Conservation (phyloP, 2,329 filamentous ascomycete species). For the Neonectria punicea region DNA sequence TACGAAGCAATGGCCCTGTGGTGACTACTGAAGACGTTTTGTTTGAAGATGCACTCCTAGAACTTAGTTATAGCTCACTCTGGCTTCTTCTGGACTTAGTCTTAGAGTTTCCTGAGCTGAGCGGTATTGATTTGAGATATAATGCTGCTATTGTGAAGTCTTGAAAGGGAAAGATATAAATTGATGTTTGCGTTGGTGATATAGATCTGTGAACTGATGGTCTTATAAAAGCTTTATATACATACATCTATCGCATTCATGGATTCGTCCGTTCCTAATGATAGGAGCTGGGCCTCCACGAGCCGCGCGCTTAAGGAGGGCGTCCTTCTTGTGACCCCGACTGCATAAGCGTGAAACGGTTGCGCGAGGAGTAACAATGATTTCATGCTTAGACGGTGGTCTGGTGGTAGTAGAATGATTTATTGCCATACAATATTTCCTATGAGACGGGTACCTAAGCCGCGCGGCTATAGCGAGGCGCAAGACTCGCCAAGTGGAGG, state of each 20-base stretch:
- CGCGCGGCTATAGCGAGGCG: no score
- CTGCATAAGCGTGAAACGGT: neutral
- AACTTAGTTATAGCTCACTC: constrained; percentile 12
- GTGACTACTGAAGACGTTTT: neutral
- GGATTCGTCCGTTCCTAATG: neutral
- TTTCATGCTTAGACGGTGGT: no score
- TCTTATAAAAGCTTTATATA: neutral
- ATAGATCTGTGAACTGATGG: neutral
- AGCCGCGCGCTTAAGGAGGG: neutral
- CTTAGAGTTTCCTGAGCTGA: constrained; percentile 4
- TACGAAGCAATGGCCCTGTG: no score
- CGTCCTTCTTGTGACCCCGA: neutral
- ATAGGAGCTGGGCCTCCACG: neutral
- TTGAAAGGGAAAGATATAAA: no score
- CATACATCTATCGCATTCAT: neutral
- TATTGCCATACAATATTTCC: no score
- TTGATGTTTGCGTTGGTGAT: neutral
- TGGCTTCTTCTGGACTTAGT: neutral
- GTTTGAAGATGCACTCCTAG: constrained; percentile 14
- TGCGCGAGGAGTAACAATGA: neutral
- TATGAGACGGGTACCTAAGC: no score
- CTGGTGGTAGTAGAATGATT: no score
- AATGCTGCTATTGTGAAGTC: neutral
- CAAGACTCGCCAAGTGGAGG: no score
- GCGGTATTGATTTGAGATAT: constrained; percentile 1